Evolutionary conservation across 192 early-diverging fungal genomes (phyloP).

Genomic region (Backusella luteola): DNA sequence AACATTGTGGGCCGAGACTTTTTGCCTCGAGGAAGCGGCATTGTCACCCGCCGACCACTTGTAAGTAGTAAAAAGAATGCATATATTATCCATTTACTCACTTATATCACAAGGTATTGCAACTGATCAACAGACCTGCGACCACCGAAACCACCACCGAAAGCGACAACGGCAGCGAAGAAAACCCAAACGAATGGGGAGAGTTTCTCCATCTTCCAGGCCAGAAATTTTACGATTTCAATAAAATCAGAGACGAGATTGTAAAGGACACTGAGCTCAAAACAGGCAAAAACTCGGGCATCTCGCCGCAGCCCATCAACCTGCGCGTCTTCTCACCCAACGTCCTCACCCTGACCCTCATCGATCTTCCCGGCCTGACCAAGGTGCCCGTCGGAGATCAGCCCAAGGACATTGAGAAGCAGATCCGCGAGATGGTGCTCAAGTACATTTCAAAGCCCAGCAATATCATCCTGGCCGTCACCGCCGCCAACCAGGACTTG

Average conservation of each 20-base stretch:
- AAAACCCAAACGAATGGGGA: constrained; percentile 92
- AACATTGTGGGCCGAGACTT: constrained; percentile 99
- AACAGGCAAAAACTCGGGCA: constrained; percentile 79
- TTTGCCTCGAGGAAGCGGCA: constrained; percentile 94
- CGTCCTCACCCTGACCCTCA: constrained; percentile 96
- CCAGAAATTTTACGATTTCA: constrained; percentile 93
- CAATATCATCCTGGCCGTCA: constrained; percentile 97
- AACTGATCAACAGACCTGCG: constrained; percentile 94
- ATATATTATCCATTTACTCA: background rate
- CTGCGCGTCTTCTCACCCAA: constrained; percentile 97
- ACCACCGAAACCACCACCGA: constrained; percentile 31
- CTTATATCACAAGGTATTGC: constrained; percentile 52
- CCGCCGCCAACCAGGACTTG: constrained; percentile 96
- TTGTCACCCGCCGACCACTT: constrained; percentile 96
- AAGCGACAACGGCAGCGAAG: constrained; percentile 17
- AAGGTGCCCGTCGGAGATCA: constrained; percentile 99
- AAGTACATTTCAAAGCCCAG: constrained; percentile 98
- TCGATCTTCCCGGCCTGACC: constrained; percentile 99
- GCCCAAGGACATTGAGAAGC: constrained; percentile 98
- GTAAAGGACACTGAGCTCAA: constrained; percentile 88
- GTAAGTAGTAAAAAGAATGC: constrained; percentile 35
- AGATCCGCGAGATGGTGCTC: constrained; percentile 97
- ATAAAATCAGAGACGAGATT: constrained; percentile 97
- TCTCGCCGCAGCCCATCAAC: constrained; percentile 97
- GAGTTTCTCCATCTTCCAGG: constrained; percentile 99